Evolutionary conservation across 1,284 basidiomycete genomes (phyloP).

Genomic region (Thecaphora frezii): DNA sequence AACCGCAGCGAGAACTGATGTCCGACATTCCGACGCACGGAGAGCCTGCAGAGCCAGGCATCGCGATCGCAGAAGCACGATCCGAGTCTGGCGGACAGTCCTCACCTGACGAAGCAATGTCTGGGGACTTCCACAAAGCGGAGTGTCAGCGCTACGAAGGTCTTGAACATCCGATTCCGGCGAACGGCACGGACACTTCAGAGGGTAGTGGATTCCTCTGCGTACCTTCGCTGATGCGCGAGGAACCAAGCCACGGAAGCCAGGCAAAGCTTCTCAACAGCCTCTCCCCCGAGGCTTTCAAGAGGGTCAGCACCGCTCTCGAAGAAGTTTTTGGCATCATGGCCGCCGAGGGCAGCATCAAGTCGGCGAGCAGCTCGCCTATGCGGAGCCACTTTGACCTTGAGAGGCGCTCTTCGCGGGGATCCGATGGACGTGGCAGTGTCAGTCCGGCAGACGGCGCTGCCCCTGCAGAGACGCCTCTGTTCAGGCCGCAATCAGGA

Average conservation of each 20-base stretch:
- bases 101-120: conserved; percentile 8
- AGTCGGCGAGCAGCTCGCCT: not conserved
- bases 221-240: not conserved
- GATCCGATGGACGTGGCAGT: not conserved
- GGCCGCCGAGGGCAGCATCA: conserved; percentile 14
- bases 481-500: too few relatives aligned
- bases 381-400: not conserved
- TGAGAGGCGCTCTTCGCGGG: not conserved
- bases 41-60: not conserved
- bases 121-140: conserved; percentile 11
- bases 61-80: not conserved
- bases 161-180: not conserved
- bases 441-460: not conserved
- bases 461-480: too few relatives aligned
- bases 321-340: conserved; percentile 49
- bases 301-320: conserved; percentile 49
- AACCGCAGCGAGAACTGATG: not conserved
- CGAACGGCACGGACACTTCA: not conserved
- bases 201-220: not conserved
- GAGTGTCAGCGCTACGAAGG: not conserved
- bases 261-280: conserved; percentile 30
- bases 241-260: conserved; percentile 2
- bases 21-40: not conserved
- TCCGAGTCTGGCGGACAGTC: not conserved
- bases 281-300: conserved; percentile 47